phyloP scores from a whole-genome alignment of 1,284 basidiomycete species.

The Boletellus deceptivus region DNA sequence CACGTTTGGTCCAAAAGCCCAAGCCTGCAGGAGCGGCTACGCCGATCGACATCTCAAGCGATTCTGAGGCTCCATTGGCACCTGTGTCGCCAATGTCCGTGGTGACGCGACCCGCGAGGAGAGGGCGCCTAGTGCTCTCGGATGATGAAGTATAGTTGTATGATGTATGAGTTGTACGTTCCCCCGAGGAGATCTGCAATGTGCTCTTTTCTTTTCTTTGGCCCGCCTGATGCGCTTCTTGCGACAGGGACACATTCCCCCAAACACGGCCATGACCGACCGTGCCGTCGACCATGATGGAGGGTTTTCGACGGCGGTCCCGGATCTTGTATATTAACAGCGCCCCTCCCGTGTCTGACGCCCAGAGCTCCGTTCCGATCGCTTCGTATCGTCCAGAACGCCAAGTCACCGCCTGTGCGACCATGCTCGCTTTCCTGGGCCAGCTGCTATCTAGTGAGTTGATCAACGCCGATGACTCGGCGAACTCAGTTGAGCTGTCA shows the following conservation, averaged over 20 bases:
- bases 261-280: not conserved
- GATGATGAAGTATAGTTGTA: constrained; percentile 39
- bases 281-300: not conserved
- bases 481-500: constrained; percentile 11
- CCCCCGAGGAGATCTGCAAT: constrained; percentile 3
- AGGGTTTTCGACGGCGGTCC: not conserved
- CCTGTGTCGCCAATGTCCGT: constrained; percentile 3
- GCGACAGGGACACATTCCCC: constrained; percentile 3
- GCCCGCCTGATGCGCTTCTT: constrained; percentile 6
- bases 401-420: constrained; percentile 15
- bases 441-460: not conserved
- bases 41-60: constrained; percentile 25
- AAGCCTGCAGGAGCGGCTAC: constrained; percentile 1
- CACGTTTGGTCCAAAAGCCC: constrained; percentile 26
- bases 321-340: constrained; percentile 1
- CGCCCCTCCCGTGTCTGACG: not conserved
- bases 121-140: constrained; percentile 42
- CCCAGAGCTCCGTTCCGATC: constrained; percentile 20
- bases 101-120: constrained; percentile 20
- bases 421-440: not conserved
- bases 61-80: constrained; percentile 15
- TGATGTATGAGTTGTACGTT: constrained; percentile 8
- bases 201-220: constrained; percentile 1
- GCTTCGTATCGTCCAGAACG: constrained; percentile 6
- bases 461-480: not conserved